Conservation (phyloP, 495 filamentous ascomycete genomes). For the Baudoinia panamericana region DNA sequence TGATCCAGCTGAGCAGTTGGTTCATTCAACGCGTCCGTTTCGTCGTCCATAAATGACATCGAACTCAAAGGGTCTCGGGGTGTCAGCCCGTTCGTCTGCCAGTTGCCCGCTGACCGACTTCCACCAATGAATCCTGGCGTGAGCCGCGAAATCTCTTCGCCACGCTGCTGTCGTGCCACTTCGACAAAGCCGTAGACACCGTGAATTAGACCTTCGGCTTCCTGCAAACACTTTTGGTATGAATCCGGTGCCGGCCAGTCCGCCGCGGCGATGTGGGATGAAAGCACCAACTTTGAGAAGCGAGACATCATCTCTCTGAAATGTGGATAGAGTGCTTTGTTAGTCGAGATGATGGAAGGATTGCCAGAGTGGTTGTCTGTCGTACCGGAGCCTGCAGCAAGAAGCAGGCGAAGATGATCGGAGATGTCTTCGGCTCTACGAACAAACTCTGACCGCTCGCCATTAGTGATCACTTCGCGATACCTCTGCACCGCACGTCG, state of each 20-base stretch:
- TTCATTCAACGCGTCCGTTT: constrained; percentile 54
- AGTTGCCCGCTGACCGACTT: constrained; percentile 69
- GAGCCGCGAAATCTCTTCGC: constrained; percentile 76
- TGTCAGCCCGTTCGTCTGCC: constrained; percentile 80
- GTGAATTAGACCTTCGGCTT: constrained; percentile 87
- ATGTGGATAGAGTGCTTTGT: constrained; percentile 90
- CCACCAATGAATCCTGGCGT: constrained; percentile 83
- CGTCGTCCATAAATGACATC: constrained; percentile 69
- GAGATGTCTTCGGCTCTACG: constrained; percentile 90
- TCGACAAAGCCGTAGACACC: constrained; percentile 94
- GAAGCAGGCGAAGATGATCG: constrained; percentile 83
- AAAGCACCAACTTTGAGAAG: constrained; percentile 94
- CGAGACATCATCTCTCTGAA: constrained; percentile 99
- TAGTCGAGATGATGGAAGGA: constrained; percentile 96
- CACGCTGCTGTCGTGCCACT: constrained; percentile 79
- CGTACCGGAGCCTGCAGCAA: constrained; percentile 87
- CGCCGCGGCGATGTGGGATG: constrained; percentile 92
- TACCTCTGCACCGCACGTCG: constrained; percentile 75
- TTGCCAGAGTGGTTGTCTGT: constrained; percentile 98
- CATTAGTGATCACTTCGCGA: constrained; percentile 65
- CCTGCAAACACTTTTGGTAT: constrained; percentile 81
- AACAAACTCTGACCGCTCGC: constrained; percentile 79
- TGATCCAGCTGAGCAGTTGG: constrained; percentile 60
- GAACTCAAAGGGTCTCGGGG: constrained; percentile 53
- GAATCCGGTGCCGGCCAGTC: constrained; percentile 83